Conservation (phyloP, 164 flowering plant genomes). For the Protea cynaroides region DNA sequence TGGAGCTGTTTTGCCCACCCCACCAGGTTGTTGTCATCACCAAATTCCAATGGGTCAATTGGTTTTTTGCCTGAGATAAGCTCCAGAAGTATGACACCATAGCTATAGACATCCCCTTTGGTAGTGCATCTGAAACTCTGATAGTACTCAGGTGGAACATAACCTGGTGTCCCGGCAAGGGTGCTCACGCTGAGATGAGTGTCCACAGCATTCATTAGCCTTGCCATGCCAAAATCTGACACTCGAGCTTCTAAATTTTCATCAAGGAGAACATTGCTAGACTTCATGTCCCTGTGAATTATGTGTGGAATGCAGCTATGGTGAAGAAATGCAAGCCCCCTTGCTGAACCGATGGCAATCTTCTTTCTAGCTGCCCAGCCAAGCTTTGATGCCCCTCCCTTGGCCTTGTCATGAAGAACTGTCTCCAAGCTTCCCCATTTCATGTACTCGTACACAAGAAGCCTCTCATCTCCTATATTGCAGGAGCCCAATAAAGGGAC, state of each 20-base stretch:
- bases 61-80: constrained; percentile 82
- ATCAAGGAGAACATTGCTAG: constrained; percentile 77
- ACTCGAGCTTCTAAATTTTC: constrained; percentile 79
- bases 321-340: constrained; percentile 94
- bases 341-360: constrained; percentile 80
- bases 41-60: constrained; percentile 61
- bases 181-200: constrained; percentile 91
- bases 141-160: constrained; percentile 85
- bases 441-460: constrained; percentile 84
- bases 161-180: constrained; percentile 84
- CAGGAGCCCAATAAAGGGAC: constrained; percentile 77
- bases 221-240: constrained; percentile 96
- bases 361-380: constrained; percentile 75
- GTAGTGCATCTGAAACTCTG: constrained; percentile 81
- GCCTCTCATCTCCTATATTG: constrained; percentile 76
- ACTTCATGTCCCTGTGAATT: constrained; percentile 82
- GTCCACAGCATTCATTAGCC: constrained; percentile 74
- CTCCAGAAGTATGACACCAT: constrained; percentile 70
- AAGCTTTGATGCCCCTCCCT: constrained; percentile 31
- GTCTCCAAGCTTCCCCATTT: constrained; percentile 78
- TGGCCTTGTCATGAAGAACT: constrained; percentile 63
- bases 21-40: constrained; percentile 85
- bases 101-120: constrained; percentile 84
- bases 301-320: constrained; percentile 94
- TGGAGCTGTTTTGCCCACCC: constrained; percentile 87